Percentiles rank a stretch among this genome's conserved stretches.
These are phyloP conservation scores for Aspergillus transmontanensis DNA, from an alignment of 2,329 filamentous ascomycete species.

Conservation along the genomic window DNA sequence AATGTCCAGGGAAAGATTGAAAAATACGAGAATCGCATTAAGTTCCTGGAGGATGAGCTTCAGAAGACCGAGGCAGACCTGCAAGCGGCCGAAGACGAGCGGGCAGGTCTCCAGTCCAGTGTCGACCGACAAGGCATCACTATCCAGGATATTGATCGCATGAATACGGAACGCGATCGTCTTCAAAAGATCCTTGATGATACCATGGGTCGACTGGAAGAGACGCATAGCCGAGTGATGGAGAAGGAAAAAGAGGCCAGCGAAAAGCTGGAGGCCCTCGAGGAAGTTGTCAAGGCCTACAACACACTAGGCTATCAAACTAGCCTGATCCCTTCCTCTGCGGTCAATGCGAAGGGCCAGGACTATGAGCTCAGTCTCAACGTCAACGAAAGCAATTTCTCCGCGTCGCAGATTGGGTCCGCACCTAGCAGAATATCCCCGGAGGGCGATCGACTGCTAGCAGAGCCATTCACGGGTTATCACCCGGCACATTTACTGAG, in stretches of 20 bases:
- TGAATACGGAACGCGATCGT: slow-evolving; percentile 92
- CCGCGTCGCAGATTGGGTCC: slow-evolving; percentile 58
- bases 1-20: slow-evolving; percentile 81
- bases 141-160: slow-evolving; percentile 97
- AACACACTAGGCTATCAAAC: slow-evolving; percentile 95
- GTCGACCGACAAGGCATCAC: slow-evolving; percentile 94
- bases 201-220: slow-evolving; percentile 74
- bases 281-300: slow-evolving; percentile 84
- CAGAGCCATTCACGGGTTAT: slow-evolving; percentile 82
- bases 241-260: slow-evolving; percentile 90
- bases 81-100: slow-evolving; percentile 79
- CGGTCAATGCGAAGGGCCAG: slow-evolving; percentile 79
- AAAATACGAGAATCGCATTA: slow-evolving; percentile 80
- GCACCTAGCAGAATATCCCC: slow-evolving; percentile 51
- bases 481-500: slow-evolving; percentile 87
- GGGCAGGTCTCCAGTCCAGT: slow-evolving; percentile 74
- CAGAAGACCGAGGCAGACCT: slow-evolving; percentile 76
- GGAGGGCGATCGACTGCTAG: slow-evolving; percentile 75
- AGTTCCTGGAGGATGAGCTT: slow-evolving; percentile 83
- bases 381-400: slow-evolving; percentile 81
- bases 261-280: slow-evolving; percentile 85
- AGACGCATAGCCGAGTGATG: slow-evolving; percentile 77
- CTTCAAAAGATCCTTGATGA: slow-evolving; percentile 86
- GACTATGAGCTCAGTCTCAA: slow-evolving; percentile 84
- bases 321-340: slow-evolving; percentile 81